Evolutionary conservation across 768 basidiomycete genomes (phyloP).

Genomic region (Auriscalpium microsporum): DNA sequence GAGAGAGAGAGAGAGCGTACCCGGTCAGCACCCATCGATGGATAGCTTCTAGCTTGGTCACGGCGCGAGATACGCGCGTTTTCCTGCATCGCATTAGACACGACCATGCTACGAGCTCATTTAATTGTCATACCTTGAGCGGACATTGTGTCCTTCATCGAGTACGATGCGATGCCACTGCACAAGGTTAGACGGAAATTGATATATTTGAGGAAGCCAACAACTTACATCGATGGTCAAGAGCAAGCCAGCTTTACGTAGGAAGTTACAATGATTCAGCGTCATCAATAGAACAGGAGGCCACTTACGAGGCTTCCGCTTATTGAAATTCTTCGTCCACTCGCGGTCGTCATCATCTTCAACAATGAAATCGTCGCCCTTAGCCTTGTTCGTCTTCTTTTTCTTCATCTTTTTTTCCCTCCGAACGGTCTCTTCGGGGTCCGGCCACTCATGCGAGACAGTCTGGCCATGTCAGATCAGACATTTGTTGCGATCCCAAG

Average conservation of each 20-base stretch:
- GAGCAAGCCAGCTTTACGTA: no score
- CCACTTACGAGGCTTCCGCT: slow-evolving; percentile 24
- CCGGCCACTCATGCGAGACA: slow-evolving; percentile 51
- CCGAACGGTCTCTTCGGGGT: slow-evolving; percentile 31
- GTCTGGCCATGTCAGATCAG: slow-evolving; percentile 28
- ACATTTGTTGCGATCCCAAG: neutral
- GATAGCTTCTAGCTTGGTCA: slow-evolving; percentile 40
- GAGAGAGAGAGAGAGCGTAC: slow-evolving; percentile 24
- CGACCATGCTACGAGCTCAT: no score
- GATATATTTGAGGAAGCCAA: no score
- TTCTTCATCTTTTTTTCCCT: slow-evolving; percentile 28
- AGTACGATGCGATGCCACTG: slow-evolving; percentile 46
- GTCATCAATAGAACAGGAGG: neutral
- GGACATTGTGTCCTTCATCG: slow-evolving; percentile 50
- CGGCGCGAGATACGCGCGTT: slow-evolving; percentile 38
- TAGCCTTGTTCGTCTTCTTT: slow-evolving; percentile 12
- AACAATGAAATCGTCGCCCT: slow-evolving; percentile 18
- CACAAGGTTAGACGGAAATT: neutral
- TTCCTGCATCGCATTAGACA: slow-evolving; percentile 15
- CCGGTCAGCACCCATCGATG: slow-evolving; percentile 67
- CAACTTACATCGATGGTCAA: no score
- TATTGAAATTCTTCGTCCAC: slow-evolving; percentile 20
- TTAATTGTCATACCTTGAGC: neutral
- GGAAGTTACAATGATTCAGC: neutral
- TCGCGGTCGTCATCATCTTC: slow-evolving; percentile 16